Base-by-base conservation (phyloP, 345 rosid genomes). In the Angophora floribunda region DNA sequence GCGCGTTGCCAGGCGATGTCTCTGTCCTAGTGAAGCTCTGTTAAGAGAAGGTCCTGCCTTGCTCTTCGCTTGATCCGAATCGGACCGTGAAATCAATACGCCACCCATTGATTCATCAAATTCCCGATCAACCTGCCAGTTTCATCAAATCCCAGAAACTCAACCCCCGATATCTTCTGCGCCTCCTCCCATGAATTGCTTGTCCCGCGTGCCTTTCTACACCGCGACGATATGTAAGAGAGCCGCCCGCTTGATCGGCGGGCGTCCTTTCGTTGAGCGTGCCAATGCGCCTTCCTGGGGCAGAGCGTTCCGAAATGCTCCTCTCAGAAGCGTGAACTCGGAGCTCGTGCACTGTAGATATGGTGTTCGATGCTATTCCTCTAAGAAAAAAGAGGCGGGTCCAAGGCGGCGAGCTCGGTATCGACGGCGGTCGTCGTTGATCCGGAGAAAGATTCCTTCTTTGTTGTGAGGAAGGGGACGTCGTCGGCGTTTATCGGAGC, bases 391-490 rank as follows among this genome's bases (percentile, higher is more conserved):
- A 67, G 75, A 79, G 79, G 2, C 24, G 44, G 86, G 59, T 32
- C 88, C 30, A 78, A 82, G 36, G 21, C 41, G 88, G 85, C 84
- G 61, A 89, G 89, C 88, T 85, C 88, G 55, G n/a, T 89, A 32
- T 80, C 89, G 65, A 86, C 88, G 85, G 87, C 92, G 24, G 88
- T 91, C 28, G 88, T 44, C 85, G 90, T 89, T 90, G 95, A 92
- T 41, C 89, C 91, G 67, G 97, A 94, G 80, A 95, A 95, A 44
- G 96, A 96, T 86, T 93, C 94, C 14, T 96, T 97, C 92, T 97
- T 93, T 61, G 95, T 98, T 49, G 98, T 98, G 87, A 87, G 99
- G 92, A 98, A 98, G 91, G 98, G 89, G 97, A 97, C 85, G 65
- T 94, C 57, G 95, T 95, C 86, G 99, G 98, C 51, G 93, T 97